Base-by-base conservation (phyloP, 805 yeast genomes). In the Starmera caribaea region DNA sequence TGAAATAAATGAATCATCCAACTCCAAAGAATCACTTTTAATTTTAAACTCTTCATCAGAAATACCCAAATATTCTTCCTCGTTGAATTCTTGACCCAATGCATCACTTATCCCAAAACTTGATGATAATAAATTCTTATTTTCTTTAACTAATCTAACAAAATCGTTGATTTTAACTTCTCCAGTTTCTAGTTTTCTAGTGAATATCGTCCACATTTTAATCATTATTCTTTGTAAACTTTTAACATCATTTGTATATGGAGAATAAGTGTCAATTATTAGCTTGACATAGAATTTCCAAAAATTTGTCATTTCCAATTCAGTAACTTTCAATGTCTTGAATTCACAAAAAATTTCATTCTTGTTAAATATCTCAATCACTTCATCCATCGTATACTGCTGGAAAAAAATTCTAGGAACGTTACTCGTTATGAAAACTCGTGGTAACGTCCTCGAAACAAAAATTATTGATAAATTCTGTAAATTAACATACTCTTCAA, bases 81-180 rank as follows among this genome's bases (percentile, higher is more conserved):
- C 46, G 5, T 42, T 44, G 2, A 34, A 30, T 2, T 39, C 45
- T 5, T 43, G 41, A 4, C 41, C 38, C 10, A 41, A 50, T 24
- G 34, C 30, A 12, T 43, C 46, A 15, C 41, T 41, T 8, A 63
- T 46, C 4, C 63, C 57, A 41, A 54, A 65, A 27, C 60, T 62
- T 3, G 68, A 59, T 4, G 52, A 42, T 6, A 64, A 58, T 9
- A 63, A 40, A 10, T 49, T 45, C 21, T 51, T 43, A 32, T 59
- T 57, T 17, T 47, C 48, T 40, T 61, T 58, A 43, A 63, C 65
- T 8, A 54, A 33, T 15, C 41, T 35, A 12, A 46, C 40, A 39
- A 54, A 53, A 28, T 54, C 54, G 15, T 37, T 38, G 2, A 45
- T 42, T 9, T 35, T 34, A 2, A 36, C 5, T 8, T 41, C 47